Base-by-base conservation (phyloP, 2,329 filamentous ascomycete genomes). In the Huntiella bhutanensis region DNA sequence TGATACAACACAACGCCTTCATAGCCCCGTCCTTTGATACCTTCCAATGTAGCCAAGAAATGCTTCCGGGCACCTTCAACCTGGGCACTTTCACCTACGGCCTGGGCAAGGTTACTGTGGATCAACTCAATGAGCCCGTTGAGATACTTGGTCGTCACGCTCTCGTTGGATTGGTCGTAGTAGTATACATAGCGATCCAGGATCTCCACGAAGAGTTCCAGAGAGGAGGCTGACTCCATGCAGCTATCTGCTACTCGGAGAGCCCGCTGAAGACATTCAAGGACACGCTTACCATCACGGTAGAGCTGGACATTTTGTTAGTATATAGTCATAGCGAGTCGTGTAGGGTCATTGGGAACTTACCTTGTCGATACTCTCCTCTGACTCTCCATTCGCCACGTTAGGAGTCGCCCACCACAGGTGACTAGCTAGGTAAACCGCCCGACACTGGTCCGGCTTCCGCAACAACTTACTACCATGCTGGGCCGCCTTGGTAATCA, bases 141-240 rank as follows among this genome's bases (percentile, higher is more conserved):
- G 52, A 98, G 73, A 60, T 96, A 98, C 64, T 96, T 96, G 2
- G 82, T 95, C 4, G 91, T 98, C 35, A 98, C 91, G 53, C 87
- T 87, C 64, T 98, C 91, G 62, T 98, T 98, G 59, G 94, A 85
- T 62, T 98, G 88, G 62, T 98, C 91, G 65, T 95, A 98, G 67
- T 96, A 98, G 63, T 98, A 98, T 45, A 96, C 87, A 60, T 98
- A 98, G 62, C 91, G 78, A 62, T 98, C 95, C 47, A 98, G 67
- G 52, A 98, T 98, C 65, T 98, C 91, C 48, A 98, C 88, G 63
- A 98, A 98, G 42, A 98, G 72, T 64, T 98, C 92, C 41, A 98
- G 91, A 2, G 86, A 95, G 3, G 95, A 86, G 5, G 86, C 85
- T 5, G 87, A 91, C 62, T 98, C 92, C 91, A 98, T 98, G 65